Evolutionary conservation across 805 yeast species (phyloP), one percentile per base, ranked within the genome.

Genomic region (Monosporozyma yasuniensis): DNA sequence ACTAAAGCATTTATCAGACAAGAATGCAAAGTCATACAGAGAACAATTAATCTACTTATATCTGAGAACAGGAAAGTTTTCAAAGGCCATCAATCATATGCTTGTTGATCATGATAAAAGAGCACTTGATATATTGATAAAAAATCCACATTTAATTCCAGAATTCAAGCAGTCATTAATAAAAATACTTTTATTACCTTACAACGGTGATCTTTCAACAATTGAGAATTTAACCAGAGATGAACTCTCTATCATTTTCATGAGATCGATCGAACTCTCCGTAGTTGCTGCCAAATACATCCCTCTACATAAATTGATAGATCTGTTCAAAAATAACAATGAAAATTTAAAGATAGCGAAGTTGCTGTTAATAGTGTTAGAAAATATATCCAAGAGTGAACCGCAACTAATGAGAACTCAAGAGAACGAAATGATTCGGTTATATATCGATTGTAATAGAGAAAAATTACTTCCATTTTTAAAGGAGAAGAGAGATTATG

Each of bases 211-310:
- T 14, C 52, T 60, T 0, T 61, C 68, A 1, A 76, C 75, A 18
- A 54, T 79, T 1, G 58, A 63, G 9, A 60, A 63, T 2, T 61
- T 74, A 3, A 72, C 82, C 1, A 63, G 79, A 1, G 37, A 19
- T 18, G 35, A 44, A 23, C 3, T 39, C 3, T 5, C 11, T 18
- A 19, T 12, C 5, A 66, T 65, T 21, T 60, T 84, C 6, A 46
- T 53, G 2, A 76, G 74, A 14, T 66, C 81, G 1, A 69, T 87
- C 6, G 63, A 71, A 3, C 67, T 86, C 6, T 68, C 87, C 28
- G 82, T 83, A 2, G 79, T 76, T 10, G 78, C 78, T 46, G 71
- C 87, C 42, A 85, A 82, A 56, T 88, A 85, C 57, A 66, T 90
- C 3, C 54, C 72, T 2, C 84, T 95, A 0, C 56, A 60, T 1